Conservation (phyloP, 2,329 filamentous ascomycete genomes). For the Ophiognomonia clavigignenti-juglandacearum region DNA sequence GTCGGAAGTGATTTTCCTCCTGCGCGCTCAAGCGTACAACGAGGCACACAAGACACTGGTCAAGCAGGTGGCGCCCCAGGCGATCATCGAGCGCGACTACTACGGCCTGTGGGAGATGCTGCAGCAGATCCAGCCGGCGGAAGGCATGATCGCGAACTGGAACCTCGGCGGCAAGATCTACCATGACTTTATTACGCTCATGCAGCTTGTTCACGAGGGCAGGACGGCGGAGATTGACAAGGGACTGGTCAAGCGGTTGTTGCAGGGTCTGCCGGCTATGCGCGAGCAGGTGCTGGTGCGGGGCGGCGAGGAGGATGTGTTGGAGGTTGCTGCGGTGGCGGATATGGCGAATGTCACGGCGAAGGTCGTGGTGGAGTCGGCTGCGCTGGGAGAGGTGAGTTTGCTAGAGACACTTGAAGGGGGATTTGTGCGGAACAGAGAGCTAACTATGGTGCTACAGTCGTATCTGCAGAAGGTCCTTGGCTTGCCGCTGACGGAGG, state of each 20-base stretch:
- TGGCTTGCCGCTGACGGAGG: constrained; percentile 64
- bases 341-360: constrained; percentile 78
- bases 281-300: constrained; percentile 32
- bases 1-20: constrained; percentile 71
- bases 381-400: constrained; percentile 54
- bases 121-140: constrained; percentile 60
- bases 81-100: constrained; percentile 80
- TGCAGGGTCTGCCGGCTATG: constrained; percentile 52
- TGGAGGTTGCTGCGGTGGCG: constrained; percentile 68
- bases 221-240: constrained; percentile 25
- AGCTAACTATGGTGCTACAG: constrained; percentile 30
- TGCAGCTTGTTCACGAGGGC: constrained; percentile 34
- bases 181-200: constrained; percentile 50
- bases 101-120: constrained; percentile 64
- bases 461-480: constrained; percentile 46
- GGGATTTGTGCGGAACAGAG: constrained; percentile 28
- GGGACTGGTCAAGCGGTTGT: constrained; percentile 49
- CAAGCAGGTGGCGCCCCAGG: constrained; percentile 72
- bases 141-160: constrained; percentile 67
- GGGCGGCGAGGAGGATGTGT: constrained; percentile 29
- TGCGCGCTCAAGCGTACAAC: constrained; percentile 69
- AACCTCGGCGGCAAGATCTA: constrained; percentile 77
- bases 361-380: constrained; percentile 52
- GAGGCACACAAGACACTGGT: constrained; percentile 84
- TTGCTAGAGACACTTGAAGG: not conserved